phyloP scores from a whole-genome alignment of 2,329 filamentous ascomycete species.

The Huntiella decipiens region DNA sequence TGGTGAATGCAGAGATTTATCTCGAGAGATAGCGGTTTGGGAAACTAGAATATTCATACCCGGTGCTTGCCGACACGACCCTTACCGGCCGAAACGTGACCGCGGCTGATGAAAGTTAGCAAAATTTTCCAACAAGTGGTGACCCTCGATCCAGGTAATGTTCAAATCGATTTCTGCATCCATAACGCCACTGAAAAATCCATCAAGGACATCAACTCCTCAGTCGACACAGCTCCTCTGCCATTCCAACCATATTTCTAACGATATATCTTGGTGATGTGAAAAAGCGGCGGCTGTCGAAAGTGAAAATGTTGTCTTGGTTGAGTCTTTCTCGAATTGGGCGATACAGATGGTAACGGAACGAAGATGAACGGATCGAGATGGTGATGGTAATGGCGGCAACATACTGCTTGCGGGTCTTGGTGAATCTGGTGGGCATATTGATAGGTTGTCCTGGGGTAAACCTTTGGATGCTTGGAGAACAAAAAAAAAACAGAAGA shows the following conservation, averaged over 20 bases:
- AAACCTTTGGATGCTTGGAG: slow-evolving; percentile 11
- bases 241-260: too few relatives aligned
- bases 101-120: slow-evolving; percentile 42
- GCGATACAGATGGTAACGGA: too few relatives aligned
- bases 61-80: slow-evolving; percentile 98
- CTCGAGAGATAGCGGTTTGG: not conserved
- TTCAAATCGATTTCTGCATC: too few relatives aligned
- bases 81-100: slow-evolving; percentile 95
- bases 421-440: slow-evolving; percentile 57
- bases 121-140: too few relatives aligned
- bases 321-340: too few relatives aligned
- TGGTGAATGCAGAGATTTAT: too few relatives aligned
- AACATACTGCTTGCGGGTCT: slow-evolving; percentile 63
- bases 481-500: slow-evolving; percentile 9
- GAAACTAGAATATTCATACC: slow-evolving; percentile 8
- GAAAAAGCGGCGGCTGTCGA: slow-evolving; percentile 5
- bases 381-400: slow-evolving; percentile 2
- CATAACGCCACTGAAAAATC: too few relatives aligned
- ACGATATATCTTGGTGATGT: too few relatives aligned
- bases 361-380: too few relatives aligned
- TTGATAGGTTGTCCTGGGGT: slow-evolving; percentile 22
- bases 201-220: too few relatives aligned
- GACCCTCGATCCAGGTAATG: too few relatives aligned
- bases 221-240: too few relatives aligned
- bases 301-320: slow-evolving; percentile 9